These are phyloP conservation scores for Alternaria rosae DNA, from an alignment of 2,329 filamentous ascomycete species.

Conservation along the genomic window DNA sequence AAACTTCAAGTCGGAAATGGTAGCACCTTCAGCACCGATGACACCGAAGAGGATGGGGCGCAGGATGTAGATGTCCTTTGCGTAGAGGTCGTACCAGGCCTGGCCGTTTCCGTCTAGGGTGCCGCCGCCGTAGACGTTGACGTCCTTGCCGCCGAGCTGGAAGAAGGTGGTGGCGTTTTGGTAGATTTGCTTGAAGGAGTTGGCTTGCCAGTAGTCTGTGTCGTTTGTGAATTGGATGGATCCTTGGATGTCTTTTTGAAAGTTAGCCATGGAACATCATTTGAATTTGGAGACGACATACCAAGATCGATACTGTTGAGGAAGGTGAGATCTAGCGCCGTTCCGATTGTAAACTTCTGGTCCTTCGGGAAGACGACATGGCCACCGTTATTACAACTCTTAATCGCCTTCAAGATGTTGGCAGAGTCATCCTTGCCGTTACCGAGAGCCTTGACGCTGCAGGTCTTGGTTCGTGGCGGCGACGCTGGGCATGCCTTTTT, in stretches of 20 bases:
- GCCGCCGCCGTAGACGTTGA: conserved; percentile 73
- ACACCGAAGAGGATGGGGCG: conserved; percentile 66
- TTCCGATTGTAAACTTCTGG: conserved; percentile 67
- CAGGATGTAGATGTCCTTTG: conserved; percentile 63
- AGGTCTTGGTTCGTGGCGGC: conserved; percentile 47
- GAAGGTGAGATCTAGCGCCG: conserved; percentile 70
- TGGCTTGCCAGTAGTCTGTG: conserved; percentile 71
- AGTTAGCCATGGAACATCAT: conserved; percentile 2
- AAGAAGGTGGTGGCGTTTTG: conserved; percentile 74
- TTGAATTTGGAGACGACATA: conserved; percentile 21
- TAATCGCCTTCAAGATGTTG: conserved; percentile 62
- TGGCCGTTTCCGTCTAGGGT: conserved; percentile 71
- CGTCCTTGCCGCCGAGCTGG: conserved; percentile 69
- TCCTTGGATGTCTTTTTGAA: conserved; percentile 61
- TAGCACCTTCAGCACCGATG: conserved; percentile 64
- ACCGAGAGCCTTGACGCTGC: conserved; percentile 50
- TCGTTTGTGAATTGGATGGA: conserved; percentile 70
- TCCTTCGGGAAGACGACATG: conserved; percentile 66
- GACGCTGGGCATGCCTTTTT: conserved; percentile 46
- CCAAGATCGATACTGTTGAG: conserved; percentile 69
- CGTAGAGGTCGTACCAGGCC: conserved; percentile 70
- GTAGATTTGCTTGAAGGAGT: conserved; percentile 69
- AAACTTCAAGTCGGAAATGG: conserved; percentile 67
- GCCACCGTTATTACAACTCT: conserved; percentile 69
- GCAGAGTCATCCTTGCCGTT: conserved; percentile 58